A percentile compares a stretch with the other conserved stretches of the same genome.
Evolutionary conservation across 1,284 basidiomycete species (phyloP).

Genomic region (Microstroma glucosiphilum): DNA sequence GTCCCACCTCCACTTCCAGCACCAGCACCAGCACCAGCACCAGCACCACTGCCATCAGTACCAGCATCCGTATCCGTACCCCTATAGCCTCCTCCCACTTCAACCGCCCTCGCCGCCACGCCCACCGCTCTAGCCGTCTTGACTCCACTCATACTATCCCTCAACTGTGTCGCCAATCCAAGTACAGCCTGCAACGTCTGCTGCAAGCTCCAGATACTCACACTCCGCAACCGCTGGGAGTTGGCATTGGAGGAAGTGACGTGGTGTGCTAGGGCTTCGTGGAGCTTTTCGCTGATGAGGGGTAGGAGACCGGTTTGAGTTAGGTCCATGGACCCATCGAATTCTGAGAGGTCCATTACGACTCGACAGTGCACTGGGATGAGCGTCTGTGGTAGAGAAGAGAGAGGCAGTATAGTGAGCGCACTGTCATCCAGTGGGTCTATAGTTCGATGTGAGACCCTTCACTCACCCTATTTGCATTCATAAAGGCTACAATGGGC

Average conservation of each 20-base stretch:
- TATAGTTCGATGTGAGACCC: neutral
- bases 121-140: slow-evolving; percentile 14
- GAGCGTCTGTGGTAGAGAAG: slow-evolving; percentile 17
- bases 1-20: neutral
- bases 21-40: neutral
- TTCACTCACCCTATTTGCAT: slow-evolving; percentile 29
- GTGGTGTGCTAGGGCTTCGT: slow-evolving; percentile 47
- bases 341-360: slow-evolving; percentile 47
- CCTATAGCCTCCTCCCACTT: neutral
- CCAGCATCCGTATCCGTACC: neutral
- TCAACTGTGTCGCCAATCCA: slow-evolving; percentile 19
- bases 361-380: slow-evolving; percentile 45
- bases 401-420: neutral
- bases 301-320: slow-evolving; percentile 47
- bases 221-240: slow-evolving; percentile 36
- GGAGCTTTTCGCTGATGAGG: slow-evolving; percentile 45
- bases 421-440: neutral
- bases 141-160: slow-evolving; percentile 13
- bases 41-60: neutral
- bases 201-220: slow-evolving; percentile 43
- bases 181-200: slow-evolving; percentile 26
- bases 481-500: slow-evolving; percentile 94
- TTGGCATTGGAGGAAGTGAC: slow-evolving; percentile 44
- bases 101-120: neutral
- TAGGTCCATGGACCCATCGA: slow-evolving; percentile 48